Base-by-base conservation (phyloP, 495 filamentous ascomycete genomes). In the Aspergillus sparsus region DNA sequence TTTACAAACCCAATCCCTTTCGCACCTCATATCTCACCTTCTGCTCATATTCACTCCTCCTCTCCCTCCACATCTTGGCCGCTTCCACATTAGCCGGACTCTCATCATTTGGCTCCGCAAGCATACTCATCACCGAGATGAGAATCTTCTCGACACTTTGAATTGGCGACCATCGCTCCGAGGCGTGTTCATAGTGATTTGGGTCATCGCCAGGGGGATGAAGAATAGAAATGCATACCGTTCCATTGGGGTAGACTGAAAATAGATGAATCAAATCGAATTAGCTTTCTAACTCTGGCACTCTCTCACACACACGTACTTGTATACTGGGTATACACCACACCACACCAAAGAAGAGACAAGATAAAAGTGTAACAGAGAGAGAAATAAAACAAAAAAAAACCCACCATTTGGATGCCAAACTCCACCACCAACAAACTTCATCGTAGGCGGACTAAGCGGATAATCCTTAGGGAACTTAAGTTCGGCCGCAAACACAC, bases 131-230 rank as follows among this genome's bases (percentile, higher is more conserved):
- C 47, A 99, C 94, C 1, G 85, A 89, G 55, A 98, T 92, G 61
- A 99, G 77, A 56, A 99, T 99, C 84, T 97, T 98, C 82, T 98
- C 95, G 63, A 97, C 92, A 58, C 87, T 91, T 77, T 98, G 94
- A 46, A 99, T 97, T 44, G 94, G 94, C 44, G 86, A 89, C 94
- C 94, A 99, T 50, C 94, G 83, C 80, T 99, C 94, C 16, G 86
- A 89, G 21, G 95, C 95, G 65, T 93, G 89, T 76, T 99, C 94
- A 80, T 99, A 99, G 74, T 98, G 95, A 74, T 96, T 96, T 62
- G 94, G 93, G 75, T 99, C 94, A 71, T 99, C 95, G 63, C 92
- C 93, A n/a, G 94, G 94, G 5, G 95, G 88, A 77, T 99, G 94
- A 9, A 99, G 86, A 79, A 99, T 99, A 12, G 90, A 94, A 61